Evolutionary conservation across 495 filamentous ascomycete species (phyloP), one percentile per base, ranked within the genome.

Genomic region (Aspergillus baeticus): DNA sequence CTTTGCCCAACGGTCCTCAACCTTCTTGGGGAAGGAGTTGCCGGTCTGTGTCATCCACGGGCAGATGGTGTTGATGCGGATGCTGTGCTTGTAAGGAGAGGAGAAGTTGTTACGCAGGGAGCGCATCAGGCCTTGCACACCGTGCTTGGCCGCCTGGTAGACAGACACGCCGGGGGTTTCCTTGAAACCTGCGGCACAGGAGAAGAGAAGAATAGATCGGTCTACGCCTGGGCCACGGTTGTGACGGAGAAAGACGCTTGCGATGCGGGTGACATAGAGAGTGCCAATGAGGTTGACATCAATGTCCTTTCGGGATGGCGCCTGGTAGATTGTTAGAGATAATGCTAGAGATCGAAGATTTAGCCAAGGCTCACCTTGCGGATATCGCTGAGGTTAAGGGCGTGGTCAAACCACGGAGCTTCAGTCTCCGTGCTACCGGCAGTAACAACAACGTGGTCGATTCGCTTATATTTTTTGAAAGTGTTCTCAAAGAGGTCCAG

Each of bases 31-130:
- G 15, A 77, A 34, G 7, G 41, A 35, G n/a, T 48, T 71, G 10
- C 69, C 66, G 6, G 74, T 80, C 39, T 73, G 61, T 2, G 77
- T 80, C 64, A 78, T 75, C 79, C 78, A 83, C 1, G 81, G 81
- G 57, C 79, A 82, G 49, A 83, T 70, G 13, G 75, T 74, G 59
- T 83, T 84, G 53, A 76, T 71, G 18, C 81, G 74, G 18, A 82
- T 63, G 34, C 66, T 62, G 57, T 76, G 72, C 51, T 65, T 67
- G 51, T 70, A 71, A 0, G 70, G 65, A 0, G 63, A 61, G 4
- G 71, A 68, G 35, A 77, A 61, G 58, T 72, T 76, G 22, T 51
- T 64, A 41, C 74, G 69, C 13, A 81, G 64, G 20, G 77, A 71
- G 17, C 78, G 71, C 73, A 80, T 77, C 3, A 80, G 69, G 0